Conservation (phyloP, 2,329 filamentous ascomycete species). For the Alternaria gansuensis region DNA sequence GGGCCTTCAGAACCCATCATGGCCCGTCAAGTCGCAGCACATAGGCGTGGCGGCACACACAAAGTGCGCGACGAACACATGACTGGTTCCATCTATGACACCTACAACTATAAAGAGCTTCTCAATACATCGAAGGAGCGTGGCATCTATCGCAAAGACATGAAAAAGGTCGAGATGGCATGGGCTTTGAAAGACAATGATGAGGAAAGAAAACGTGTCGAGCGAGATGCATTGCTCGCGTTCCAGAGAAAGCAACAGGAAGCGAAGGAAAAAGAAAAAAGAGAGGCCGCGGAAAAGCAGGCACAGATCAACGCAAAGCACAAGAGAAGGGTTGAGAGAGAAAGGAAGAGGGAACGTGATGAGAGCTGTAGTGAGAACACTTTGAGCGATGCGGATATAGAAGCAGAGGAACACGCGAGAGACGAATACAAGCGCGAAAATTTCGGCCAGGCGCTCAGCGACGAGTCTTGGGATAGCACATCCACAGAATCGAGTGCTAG, state of each 20-base stretch:
- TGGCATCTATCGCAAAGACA: slow-evolving; percentile 40
- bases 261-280: slow-evolving; percentile 24
- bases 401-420: slow-evolving; percentile 3
- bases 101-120: slow-evolving; percentile 37
- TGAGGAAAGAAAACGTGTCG: slow-evolving; percentile 12
- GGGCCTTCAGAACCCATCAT: slow-evolving; percentile 1
- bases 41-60: slow-evolving; percentile 45
- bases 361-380: slow-evolving; percentile 32
- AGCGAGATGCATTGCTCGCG: slow-evolving; percentile 24
- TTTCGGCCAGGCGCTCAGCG: slow-evolving; percentile 28
- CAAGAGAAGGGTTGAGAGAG: slow-evolving; percentile 20
- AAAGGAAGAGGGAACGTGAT: slow-evolving; percentile 17
- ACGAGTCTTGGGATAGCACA: slow-evolving; percentile 35
- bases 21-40: slow-evolving; percentile 29
- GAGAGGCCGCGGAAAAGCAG: slow-evolving; percentile 12
- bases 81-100: slow-evolving; percentile 45
- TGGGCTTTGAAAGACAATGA: slow-evolving; percentile 36
- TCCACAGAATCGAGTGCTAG: slow-evolving; percentile 21
- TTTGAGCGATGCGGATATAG: slow-evolving; percentile 3
- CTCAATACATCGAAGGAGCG: slow-evolving; percentile 29
- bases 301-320: slow-evolving; percentile 15
- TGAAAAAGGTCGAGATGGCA: slow-evolving; percentile 44
- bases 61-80: slow-evolving; percentile 38
- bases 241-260: slow-evolving; percentile 20
- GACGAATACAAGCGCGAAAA: slow-evolving; percentile 10